phyloP scores from a whole-genome alignment of 257 asterid species.

The Nicotiana knightiana region DNA sequence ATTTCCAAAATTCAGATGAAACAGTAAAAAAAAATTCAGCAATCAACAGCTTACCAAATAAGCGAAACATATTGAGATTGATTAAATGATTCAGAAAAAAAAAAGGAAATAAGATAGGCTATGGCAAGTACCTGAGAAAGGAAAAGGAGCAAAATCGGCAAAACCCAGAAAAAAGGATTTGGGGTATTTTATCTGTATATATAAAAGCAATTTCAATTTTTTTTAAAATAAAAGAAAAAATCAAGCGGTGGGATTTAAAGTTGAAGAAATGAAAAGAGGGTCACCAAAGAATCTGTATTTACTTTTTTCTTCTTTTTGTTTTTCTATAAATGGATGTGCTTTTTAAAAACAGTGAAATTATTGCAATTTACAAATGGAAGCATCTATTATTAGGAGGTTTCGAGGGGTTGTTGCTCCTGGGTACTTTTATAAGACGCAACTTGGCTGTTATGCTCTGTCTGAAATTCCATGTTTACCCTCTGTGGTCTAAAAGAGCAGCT shows the following conservation, averaged over 20 bases:
- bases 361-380: conserved; percentile 4
- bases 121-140: conserved; percentile 12
- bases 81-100: background rate
- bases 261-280: background rate
- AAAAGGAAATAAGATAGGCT: background rate
- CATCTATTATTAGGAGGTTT: background rate
- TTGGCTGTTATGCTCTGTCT: background rate
- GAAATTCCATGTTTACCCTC: background rate
- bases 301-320: background rate
- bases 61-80: background rate
- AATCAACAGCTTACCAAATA: background rate
- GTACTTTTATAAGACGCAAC: background rate
- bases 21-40: background rate
- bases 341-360: background rate
- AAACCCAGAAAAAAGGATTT: background rate
- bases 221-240: background rate
- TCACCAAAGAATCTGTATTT: background rate
- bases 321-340: background rate
- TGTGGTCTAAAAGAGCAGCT: background rate
- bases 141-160: conserved; percentile 1
- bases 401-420: background rate
- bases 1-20: background rate
- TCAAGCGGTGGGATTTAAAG: background rate
- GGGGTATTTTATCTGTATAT: background rate
- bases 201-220: background rate